Evolutionary conservation across 2,329 filamentous ascomycete species (phyloP).

Genomic region (Talaromyces piceae): DNA sequence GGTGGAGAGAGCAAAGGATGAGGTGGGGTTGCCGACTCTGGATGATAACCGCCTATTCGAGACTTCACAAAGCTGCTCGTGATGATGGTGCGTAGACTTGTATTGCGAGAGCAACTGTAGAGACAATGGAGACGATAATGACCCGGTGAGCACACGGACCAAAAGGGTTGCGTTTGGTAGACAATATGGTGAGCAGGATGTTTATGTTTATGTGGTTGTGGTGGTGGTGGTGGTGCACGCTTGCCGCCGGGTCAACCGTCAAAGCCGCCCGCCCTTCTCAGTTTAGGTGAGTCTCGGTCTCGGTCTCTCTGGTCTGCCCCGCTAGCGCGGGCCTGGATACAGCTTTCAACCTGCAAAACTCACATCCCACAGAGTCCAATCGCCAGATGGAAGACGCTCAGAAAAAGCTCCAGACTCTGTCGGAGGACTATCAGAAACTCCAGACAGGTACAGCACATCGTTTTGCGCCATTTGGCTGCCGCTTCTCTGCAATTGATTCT

Average conservation of each 20-base stretch:
- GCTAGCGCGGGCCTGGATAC: slow-evolving; percentile 8
- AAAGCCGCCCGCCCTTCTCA: too few relatives aligned
- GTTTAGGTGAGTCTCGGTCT: neutral
- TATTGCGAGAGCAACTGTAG: neutral
- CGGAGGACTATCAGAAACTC: slow-evolving; percentile 79
- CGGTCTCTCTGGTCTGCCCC: slow-evolving; percentile 2
- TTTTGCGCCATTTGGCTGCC: neutral
- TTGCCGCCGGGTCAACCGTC: neutral
- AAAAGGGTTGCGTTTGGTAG: neutral
- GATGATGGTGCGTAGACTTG: too few relatives aligned
- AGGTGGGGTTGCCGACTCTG: slow-evolving; percentile 11
- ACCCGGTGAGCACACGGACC: neutral
- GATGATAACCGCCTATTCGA: neutral
- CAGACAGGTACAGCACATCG: slow-evolving; percentile 60
- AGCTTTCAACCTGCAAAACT: neutral
- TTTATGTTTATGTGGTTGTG: neutral
- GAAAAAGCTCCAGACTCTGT: slow-evolving; percentile 70
- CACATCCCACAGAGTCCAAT: neutral
- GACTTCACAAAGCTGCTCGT: too few relatives aligned
- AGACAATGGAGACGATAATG: neutral
- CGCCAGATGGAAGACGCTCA: slow-evolving; percentile 65
- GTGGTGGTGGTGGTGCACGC: neutral
- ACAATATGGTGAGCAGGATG: too few relatives aligned
- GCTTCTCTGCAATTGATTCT: neutral
- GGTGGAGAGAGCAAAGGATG: neutral